Conservation (phyloP, 495 filamentous ascomycete species). For the Lindgomyces ingoldianus region DNA sequence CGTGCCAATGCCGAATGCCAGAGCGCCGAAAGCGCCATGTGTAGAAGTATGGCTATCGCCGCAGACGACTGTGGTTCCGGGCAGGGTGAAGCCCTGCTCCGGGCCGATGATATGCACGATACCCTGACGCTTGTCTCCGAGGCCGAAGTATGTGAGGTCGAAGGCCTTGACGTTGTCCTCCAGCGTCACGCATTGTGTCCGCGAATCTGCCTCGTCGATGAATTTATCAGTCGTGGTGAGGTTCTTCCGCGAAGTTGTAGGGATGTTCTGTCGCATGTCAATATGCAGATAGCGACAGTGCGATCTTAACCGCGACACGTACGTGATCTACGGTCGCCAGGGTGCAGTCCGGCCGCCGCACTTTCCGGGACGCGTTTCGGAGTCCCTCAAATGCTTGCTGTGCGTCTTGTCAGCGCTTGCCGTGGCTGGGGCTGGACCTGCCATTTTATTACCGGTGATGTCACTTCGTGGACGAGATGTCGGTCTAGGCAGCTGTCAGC, state of each 20-base stretch:
- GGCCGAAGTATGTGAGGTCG: slow-evolving; percentile 93
- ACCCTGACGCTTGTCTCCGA: slow-evolving; percentile 94
- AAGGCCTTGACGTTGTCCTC: slow-evolving; percentile 98
- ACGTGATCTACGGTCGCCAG: slow-evolving; percentile 96
- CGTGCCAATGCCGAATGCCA: slow-evolving; percentile 97
- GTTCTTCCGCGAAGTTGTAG: slow-evolving; percentile 82
- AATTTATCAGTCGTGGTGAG: slow-evolving; percentile 84
- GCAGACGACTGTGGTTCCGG: slow-evolving; percentile 95
- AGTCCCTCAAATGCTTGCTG: slow-evolving; percentile 97
- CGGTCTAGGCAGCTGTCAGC: slow-evolving; percentile 58
- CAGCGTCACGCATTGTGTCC: slow-evolving; percentile 88
- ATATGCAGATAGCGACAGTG: slow-evolving; percentile 26
- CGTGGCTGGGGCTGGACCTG: not conserved
- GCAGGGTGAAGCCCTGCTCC: slow-evolving; percentile 97
- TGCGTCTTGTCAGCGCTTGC: slow-evolving; percentile 35
- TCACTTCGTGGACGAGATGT: slow-evolving; percentile 97
- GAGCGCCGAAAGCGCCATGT: slow-evolving; percentile 92
- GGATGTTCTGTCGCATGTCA: slow-evolving; percentile 68
- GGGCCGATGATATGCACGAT: slow-evolving; percentile 99
- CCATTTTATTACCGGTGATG: slow-evolving; percentile 68
- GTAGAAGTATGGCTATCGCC: slow-evolving; percentile 98
- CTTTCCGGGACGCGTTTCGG: slow-evolving; percentile 78
- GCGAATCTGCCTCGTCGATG: slow-evolving; percentile 90
- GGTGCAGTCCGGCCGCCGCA: slow-evolving; percentile 93
- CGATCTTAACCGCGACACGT: slow-evolving; percentile 46